These are phyloP conservation scores for Entomortierella lignicola DNA, from an alignment of 192 early-diverging fungal genomes.

Conservation along the genomic window DNA sequence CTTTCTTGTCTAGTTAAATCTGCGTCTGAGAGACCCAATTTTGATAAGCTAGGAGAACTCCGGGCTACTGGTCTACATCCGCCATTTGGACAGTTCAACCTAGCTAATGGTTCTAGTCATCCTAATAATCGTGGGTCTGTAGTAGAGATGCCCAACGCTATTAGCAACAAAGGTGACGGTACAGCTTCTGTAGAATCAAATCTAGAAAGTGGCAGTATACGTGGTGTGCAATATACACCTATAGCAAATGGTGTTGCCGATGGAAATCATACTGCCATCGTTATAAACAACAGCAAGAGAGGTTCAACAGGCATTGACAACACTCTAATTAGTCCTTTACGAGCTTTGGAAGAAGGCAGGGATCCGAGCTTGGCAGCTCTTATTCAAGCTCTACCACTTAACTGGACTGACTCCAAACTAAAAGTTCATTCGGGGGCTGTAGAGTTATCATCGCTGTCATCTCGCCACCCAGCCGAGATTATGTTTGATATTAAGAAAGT, in stretches of 20 bases:
- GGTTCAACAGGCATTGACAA: neutral
- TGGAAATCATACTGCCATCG: neutral
- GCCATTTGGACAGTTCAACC: neutral
- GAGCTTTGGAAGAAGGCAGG: conserved; percentile 24
- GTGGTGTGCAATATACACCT: conserved; percentile 1
- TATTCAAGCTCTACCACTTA: conserved; percentile 39
- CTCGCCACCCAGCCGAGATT: conserved; percentile 72
- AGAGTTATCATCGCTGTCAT: conserved; percentile 75
- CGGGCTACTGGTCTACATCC: conserved; percentile 1
- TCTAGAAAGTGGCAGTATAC: neutral
- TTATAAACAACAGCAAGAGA: neutral
- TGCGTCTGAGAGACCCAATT: conserved; percentile 10
- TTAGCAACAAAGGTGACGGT: conserved; percentile 8
- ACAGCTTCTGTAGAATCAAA: conserved; percentile 14
- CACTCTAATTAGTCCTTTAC: conserved; percentile 8
- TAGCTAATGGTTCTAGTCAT: neutral
- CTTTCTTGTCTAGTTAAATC: conserved; percentile 26
- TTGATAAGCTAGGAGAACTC: conserved; percentile 27
- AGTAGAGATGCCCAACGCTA: neutral
- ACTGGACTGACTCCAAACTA: conserved; percentile 67
- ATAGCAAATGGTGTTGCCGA: neutral
- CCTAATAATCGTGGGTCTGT: neutral
- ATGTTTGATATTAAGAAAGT: conserved; percentile 74
- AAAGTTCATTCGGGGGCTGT: conserved; percentile 81
- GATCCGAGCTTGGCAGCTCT: conserved; percentile 23